Evolutionary conservation across 2,329 filamentous ascomycete genomes (phyloP).

Genomic region (Penicillium psychrosexuale): DNA sequence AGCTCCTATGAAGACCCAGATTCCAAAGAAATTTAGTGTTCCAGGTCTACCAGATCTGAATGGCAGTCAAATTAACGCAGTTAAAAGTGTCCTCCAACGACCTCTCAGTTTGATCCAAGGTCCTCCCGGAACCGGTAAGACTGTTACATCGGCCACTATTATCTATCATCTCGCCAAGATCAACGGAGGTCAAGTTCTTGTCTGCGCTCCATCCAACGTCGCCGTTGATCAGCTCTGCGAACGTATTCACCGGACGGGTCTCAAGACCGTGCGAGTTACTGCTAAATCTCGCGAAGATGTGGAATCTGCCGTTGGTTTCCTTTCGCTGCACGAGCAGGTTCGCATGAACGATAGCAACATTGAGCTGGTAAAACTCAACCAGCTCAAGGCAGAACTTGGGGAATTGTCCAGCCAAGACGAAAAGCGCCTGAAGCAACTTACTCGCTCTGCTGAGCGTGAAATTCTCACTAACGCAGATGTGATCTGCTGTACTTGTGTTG

Average conservation of each 20-base stretch:
- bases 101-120: slow-evolving; percentile 95
- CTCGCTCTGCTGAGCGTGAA: slow-evolving; percentile 88
- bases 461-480: slow-evolving; percentile 95
- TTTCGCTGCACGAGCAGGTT: slow-evolving; percentile 94
- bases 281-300: slow-evolving; percentile 98
- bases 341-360: slow-evolving; percentile 96
- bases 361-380: slow-evolving; percentile 85
- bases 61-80: slow-evolving; percentile 90
- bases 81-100: slow-evolving; percentile 90
- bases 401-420: slow-evolving; percentile 94
- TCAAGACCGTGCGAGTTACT: slow-evolving; percentile 97
- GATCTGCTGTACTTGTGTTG: slow-evolving; percentile 97
- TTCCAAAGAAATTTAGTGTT: slow-evolving; percentile 96
- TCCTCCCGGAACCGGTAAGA: slow-evolving; percentile 95
- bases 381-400: slow-evolving; percentile 86
- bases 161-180: slow-evolving; percentile 97
- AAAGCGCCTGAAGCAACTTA: slow-evolving; percentile 97
- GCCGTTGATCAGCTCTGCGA: slow-evolving; percentile 98
- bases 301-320: slow-evolving; percentile 93
- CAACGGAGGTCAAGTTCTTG: slow-evolving; percentile 89
- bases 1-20: slow-evolving; percentile 89
- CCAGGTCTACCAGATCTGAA: slow-evolving; percentile 93
- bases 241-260: slow-evolving; percentile 86
- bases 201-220: slow-evolving; percentile 97
- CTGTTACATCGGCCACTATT: slow-evolving; percentile 95